These are phyloP conservation scores for Taiozyma sp. DNA, from an alignment of 1,139 yeast genomes.

Conservation along the genomic window DNA sequence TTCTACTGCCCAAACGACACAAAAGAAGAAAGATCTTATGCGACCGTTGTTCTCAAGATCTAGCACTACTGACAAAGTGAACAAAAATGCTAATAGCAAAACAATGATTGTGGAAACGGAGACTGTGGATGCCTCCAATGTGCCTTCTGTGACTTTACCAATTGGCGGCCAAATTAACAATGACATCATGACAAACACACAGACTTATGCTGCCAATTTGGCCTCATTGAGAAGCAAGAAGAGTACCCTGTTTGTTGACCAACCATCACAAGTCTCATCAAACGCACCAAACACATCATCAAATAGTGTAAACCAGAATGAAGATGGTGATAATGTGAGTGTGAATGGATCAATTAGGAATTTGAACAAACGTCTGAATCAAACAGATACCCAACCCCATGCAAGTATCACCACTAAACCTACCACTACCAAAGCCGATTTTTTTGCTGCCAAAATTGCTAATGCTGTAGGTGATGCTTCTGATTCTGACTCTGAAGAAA, in stretches of 20 bases:
- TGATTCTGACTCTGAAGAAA: slow-evolving; percentile 85
- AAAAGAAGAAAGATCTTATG: slow-evolving; percentile 17
- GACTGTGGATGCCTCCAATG: slow-evolving; percentile 22
- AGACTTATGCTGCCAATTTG: slow-evolving; percentile 15
- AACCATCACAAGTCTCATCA: slow-evolving; percentile 5
- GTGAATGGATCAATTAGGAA: slow-evolving; percentile 22
- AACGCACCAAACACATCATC: slow-evolving; percentile 4
- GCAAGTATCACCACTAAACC: slow-evolving; percentile 17
- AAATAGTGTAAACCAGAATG: slow-evolving; percentile 5
- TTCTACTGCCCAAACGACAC: neutral
- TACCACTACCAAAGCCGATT: slow-evolving; percentile 66
- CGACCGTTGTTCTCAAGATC: slow-evolving; percentile 22
- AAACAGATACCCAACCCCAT: slow-evolving; percentile 10
- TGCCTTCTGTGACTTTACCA: slow-evolving; percentile 22
- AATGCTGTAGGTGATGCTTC: slow-evolving; percentile 91
- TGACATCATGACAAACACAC: slow-evolving; percentile 15
- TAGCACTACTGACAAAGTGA: slow-evolving; percentile 19
- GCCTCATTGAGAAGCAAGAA: slow-evolving; percentile 22
- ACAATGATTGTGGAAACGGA: slow-evolving; percentile 26
- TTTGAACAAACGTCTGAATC: slow-evolving; percentile 12
- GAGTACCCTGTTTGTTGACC: slow-evolving; percentile 21
- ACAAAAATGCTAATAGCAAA: slow-evolving; percentile 13
- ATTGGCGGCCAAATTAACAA: slow-evolving; percentile 15
- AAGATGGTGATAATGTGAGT: slow-evolving; percentile 18
- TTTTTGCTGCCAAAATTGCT: slow-evolving; percentile 91